Conservation (phyloP, 176 grass and related monocot genomes). For the Eremochloa ophiuroides region DNA sequence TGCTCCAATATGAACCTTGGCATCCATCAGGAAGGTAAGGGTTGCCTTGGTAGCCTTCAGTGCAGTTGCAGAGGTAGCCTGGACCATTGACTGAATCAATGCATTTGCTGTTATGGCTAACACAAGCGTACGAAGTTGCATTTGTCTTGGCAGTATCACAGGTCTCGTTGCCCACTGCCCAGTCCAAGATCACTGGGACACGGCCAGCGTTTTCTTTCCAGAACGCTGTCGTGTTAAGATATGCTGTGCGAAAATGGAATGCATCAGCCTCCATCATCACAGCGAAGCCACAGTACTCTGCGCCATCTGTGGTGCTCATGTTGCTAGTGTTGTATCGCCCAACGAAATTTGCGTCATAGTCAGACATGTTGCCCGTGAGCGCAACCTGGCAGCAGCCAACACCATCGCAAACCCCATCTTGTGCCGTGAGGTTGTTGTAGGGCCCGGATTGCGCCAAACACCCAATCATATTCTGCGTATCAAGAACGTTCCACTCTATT, state of each 20-base stretch:
- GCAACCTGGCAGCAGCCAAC: constrained; percentile 14
- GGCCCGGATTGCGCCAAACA: not conserved
- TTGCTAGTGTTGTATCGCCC: not conserved
- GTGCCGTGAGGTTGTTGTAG: not conserved
- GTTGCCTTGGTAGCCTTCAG: constrained; percentile 19
- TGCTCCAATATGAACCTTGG: not conserved
- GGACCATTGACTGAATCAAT: not conserved
- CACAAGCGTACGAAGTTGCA: constrained; percentile 8
- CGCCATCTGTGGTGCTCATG: not conserved
- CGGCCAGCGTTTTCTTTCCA: not conserved
- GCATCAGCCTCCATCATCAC: not conserved
- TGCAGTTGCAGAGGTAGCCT: constrained; percentile 44
- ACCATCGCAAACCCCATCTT: constrained; percentile 6
- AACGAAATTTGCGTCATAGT: not conserved
- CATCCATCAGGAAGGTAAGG: constrained; percentile 31
- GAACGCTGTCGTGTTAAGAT: constrained; percentile 11
- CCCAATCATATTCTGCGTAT: not conserved
- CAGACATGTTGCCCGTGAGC: not conserved
- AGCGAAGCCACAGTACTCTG: not conserved
- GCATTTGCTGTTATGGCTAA: constrained; percentile 4
- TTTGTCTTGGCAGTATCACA: not conserved
- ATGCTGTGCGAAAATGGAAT: not conserved
- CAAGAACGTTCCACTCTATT: not conserved
- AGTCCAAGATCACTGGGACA: constrained; percentile 26
- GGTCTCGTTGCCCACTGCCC: constrained; percentile 20